Base-by-base conservation (phyloP, 2,329 filamentous ascomycete species). In the Colletotrichum sublineola region DNA sequence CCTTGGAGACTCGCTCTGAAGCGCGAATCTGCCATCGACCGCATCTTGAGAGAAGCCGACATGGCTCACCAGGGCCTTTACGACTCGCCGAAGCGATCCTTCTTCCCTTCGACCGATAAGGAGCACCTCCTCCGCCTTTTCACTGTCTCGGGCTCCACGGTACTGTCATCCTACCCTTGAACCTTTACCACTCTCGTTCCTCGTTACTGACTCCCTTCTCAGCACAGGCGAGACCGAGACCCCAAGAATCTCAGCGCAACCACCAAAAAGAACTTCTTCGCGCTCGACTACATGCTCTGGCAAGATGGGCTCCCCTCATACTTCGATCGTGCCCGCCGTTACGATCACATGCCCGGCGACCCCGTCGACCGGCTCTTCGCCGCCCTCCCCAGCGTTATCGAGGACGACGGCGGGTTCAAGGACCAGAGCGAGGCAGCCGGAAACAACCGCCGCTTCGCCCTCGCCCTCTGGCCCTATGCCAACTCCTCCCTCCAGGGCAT, bases 391-490 rank as follows among this genome's bases (percentile, higher is more conserved):
- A 40, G 48, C 4, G 61, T 61, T 8, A 33, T 33, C 15, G 40
- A 71, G 11, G 67, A 73, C n/a, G 67, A 73, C n/a, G 15, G 40
- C 11, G 58, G 52, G 29, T 15, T 58, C 31, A 42, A 56, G 18
- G n/a, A 18, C 6, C 18, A n/a, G 29, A 24, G 20, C 1, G 42
- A 48, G 1, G 15, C 40, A 4, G 61, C 56, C 15, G 36, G 29
- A 12, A 38, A 71, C 42, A 29, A 66, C 29, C 61, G 62, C 12
- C 33, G 53, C 14, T n/a, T 74, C 36, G 71, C 46, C 29, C 48
- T 50, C 6, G 71, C 71, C 18, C 50, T 74, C 20, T 74, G 73
- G 73, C 71, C 71, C 24, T 74, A 56, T 31, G 67, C 67, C 55
- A 74, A 74, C 55, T 74, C 73, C 1, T 52, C 48, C 29, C 42